Conservation (phyloP, 345 rosid genomes). For the Sisymbrium irio region DNA sequence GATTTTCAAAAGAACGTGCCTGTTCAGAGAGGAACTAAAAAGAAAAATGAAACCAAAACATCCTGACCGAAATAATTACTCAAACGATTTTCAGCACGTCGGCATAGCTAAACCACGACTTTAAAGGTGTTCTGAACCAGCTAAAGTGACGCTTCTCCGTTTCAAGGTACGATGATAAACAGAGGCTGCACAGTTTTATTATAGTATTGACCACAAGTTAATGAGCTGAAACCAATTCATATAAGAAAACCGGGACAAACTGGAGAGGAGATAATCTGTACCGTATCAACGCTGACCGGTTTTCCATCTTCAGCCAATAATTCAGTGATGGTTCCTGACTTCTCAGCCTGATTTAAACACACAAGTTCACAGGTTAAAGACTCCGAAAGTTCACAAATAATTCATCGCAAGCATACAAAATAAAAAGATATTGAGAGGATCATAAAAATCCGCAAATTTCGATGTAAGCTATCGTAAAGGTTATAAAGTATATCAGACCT, state of each 20-base stretch:
- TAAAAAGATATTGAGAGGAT: no score
- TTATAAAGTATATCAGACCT: conserved; percentile 44
- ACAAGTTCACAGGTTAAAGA: background rate
- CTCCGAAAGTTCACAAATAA: background rate
- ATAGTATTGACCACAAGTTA: background rate
- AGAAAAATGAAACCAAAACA: conserved; percentile 3
- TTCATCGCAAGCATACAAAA: no score
- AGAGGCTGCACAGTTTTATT: conserved; percentile 64
- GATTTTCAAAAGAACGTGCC: background rate
- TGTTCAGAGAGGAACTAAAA: background rate
- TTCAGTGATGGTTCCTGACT: conserved; percentile 81
- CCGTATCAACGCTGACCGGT: conserved; percentile 82
- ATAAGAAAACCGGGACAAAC: background rate
- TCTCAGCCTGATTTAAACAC: conserved; percentile 67
- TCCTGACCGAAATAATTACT: background rate
- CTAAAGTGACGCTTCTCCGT: background rate
- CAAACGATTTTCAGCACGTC: background rate
- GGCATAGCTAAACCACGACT: conserved; percentile 4
- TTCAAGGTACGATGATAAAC: conserved; percentile 62
- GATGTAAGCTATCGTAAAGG: background rate
- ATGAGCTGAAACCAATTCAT: background rate
- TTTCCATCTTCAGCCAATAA: conserved; percentile 79
- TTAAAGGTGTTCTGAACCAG: conserved; percentile 9
- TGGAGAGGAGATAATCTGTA: conserved; percentile 34
- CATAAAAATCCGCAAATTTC: no score